A percentile compares a stretch with the other conserved stretches of the same genome.
Conservation (phyloP, 352 stramenopile species). For the Phytophthora cryptogea region DNA sequence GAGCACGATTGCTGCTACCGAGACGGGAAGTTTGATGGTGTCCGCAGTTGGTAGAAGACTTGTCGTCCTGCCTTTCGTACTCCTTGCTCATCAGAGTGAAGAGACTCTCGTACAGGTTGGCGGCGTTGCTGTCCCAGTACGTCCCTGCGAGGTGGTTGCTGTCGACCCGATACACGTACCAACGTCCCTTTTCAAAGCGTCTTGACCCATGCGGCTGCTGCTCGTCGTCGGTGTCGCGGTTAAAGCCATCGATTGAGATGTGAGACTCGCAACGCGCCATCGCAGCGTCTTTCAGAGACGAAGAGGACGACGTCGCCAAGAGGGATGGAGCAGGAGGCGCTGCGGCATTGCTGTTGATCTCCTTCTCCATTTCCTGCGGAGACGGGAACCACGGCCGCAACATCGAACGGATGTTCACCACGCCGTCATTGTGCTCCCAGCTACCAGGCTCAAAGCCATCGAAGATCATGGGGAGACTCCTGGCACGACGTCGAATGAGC, state of each 20-base stretch:
- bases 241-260: conserved; percentile 75
- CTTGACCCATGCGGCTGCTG: conserved; percentile 22
- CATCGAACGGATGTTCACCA: conserved; percentile 79
- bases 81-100: conserved; percentile 69
- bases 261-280: conserved; percentile 64
- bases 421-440: conserved; percentile 79
- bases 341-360: conserved; percentile 30
- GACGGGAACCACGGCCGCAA: conserved; percentile 67
- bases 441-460: conserved; percentile 60
- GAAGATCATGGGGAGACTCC: conserved; percentile 58
- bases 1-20: conserved; percentile 2
- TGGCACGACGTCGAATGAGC: conserved; percentile 59
- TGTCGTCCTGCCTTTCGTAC: conserved; percentile 45
- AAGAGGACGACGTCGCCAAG: conserved; percentile 39
- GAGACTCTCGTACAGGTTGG: conserved; percentile 68
- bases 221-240: conserved; percentile 42
- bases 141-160: conserved; percentile 79
- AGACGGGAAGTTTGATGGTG: conserved; percentile 20
- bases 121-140: conserved; percentile 66
- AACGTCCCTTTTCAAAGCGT: conserved; percentile 61
- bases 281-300: conserved; percentile 30
- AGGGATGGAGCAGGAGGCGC: conserved; percentile 41
- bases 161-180: conserved; percentile 82
- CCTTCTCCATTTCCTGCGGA: conserved; percentile 45
- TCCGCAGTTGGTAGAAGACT: conserved; percentile 10